Evolutionary conservation across 495 filamentous ascomycete species (phyloP), one percentile per base, ranked within the genome.

Genomic region (Neurospora sp.): DNA sequence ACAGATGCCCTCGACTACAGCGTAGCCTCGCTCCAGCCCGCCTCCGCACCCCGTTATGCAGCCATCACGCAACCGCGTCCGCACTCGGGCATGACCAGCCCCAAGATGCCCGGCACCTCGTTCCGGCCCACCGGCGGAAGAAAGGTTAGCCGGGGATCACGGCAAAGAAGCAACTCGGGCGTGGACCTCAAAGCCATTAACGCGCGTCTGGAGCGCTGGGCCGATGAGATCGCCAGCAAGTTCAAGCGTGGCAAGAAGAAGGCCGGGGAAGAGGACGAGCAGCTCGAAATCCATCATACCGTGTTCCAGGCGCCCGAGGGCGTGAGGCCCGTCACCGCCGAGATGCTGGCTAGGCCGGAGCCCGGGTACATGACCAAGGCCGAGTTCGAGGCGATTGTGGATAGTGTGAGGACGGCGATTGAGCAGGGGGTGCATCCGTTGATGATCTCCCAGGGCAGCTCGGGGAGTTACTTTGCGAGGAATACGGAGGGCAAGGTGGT

Each of bases 171-270:
- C 78, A 92, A 89, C 72, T 94, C 93, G 39, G 94, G 93, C 5
- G 96, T 98, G 12, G 96, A 99, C 80, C 94, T 99, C 77, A 98
- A 98, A 81, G 96, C 95, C 73, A 98, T 99, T 81, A 99, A 99
- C 82, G 94, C 96, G 71, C 89, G 96, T 68, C 85, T 99, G 22
- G 96, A 99, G 80, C 86, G 92, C 75, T 99, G 96, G 96, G 96
- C 96, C 47, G 95, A 97, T 75, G 95, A 99, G 83, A 98, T 99
- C 77, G 95, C 96, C 39, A 92, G 91, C 75, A 96, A 96, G 77
- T 98, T 99, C 88, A 98, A 97, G 84, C 93, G 94, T 76, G 85
- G 87, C 72, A 89, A 90, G 74, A 94, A 91, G 81, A 92, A 92
- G 39, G 82, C 82, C 20, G 84, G 87, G 37, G 92, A 94, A 74